Percentiles rank a stretch among this genome's conserved stretches.
Evolutionary conservation across 2,329 filamentous ascomycete genomes (phyloP).

Genomic region (Penicillium sp.): DNA sequence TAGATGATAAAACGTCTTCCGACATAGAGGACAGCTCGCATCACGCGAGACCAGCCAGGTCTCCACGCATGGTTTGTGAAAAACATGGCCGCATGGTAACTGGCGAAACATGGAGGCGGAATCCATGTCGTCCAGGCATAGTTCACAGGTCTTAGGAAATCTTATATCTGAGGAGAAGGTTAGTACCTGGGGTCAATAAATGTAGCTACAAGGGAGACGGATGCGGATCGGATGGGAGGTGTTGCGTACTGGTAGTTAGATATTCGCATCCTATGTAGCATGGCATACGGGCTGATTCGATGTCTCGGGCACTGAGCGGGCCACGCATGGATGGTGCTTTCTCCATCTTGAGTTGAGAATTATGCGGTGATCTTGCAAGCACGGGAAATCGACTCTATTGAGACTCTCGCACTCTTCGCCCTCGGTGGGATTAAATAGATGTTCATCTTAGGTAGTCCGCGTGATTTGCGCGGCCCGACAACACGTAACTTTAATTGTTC

Average conservation of each 20-base stretch:
- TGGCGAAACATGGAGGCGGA: conserved; percentile 1
- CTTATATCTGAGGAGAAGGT: not conserved
- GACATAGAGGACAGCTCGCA: conserved; percentile 5
- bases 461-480: not conserved
- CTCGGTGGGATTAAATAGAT: not conserved
- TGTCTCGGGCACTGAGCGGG: conserved; percentile 1
- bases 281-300: conserved; percentile 1
- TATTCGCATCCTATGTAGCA: conserved; percentile 4
- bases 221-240: not conserved
- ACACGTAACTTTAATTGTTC: not conserved
- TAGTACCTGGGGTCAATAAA: not conserved
- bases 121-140: conserved; percentile 4
- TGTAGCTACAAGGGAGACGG: not conserved
- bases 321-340: not conserved
- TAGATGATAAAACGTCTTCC: conserved; percentile 6
- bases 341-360: not conserved
- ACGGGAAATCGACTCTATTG: too few species aligned
- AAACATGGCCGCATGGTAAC: conserved; percentile 5
- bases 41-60: not conserved
- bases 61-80: conserved; percentile 7
- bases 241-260: not conserved
- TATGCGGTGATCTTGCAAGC: not conserved
- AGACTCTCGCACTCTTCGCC: too few species aligned
- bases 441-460: not conserved
- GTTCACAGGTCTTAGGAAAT: not conserved